A percentile compares a stretch with the other conserved stretches of the same genome.
Evolutionary conservation across 75 land plant genomes (phyloP).

Genomic region (Larix kaempferi): DNA sequence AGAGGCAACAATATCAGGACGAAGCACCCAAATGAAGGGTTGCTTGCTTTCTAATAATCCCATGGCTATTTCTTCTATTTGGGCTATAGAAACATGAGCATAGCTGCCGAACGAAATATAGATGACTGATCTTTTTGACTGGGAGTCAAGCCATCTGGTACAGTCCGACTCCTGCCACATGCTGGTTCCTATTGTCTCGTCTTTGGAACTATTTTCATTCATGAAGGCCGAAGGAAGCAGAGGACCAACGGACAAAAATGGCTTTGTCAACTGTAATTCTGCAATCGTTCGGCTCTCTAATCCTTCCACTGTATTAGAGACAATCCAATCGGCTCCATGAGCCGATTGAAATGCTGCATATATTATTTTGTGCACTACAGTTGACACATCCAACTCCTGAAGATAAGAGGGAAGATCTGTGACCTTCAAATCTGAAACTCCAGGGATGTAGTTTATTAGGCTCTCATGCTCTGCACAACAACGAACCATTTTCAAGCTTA

Average conservation of each 20-base stretch:
- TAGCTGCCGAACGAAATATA: slow-evolving; percentile 62
- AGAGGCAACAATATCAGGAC: slow-evolving; percentile 40
- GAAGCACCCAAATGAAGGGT: slow-evolving; percentile 50
- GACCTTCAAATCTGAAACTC: slow-evolving; percentile 13
- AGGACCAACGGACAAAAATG: slow-evolving; percentile 40
- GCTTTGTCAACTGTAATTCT: slow-evolving; percentile 17
- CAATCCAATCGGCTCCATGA: slow-evolving; percentile 27
- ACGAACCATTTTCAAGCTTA: neutral
- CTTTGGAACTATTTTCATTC: neutral
- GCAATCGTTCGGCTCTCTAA: slow-evolving; percentile 29
- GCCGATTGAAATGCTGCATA: slow-evolving; percentile 33
- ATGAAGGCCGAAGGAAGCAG: slow-evolving; percentile 32
- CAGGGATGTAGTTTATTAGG: slow-evolving; percentile 27
- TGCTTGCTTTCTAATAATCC: slow-evolving; percentile 32
- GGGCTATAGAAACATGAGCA: slow-evolving; percentile 23
- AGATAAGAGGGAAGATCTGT: slow-evolving; percentile 44
- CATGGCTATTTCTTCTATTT: slow-evolving; percentile 33
- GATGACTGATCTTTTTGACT: slow-evolving; percentile 36
- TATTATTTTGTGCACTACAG: slow-evolving; percentile 25
- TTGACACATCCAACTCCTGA: slow-evolving; percentile 21
- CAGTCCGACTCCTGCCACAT: slow-evolving; percentile 47
- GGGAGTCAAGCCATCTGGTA: slow-evolving; percentile 36
- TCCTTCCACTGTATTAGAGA: slow-evolving; percentile 42
- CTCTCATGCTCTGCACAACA: slow-evolving; percentile 10
- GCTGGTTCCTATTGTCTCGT: slow-evolving; percentile 16